A percentile compares a stretch with the other conserved stretches of the same genome.
These are phyloP conservation scores for Diutina mesorugosa DNA, from an alignment of 1,139 yeast genomes.

Conservation along the genomic window DNA sequence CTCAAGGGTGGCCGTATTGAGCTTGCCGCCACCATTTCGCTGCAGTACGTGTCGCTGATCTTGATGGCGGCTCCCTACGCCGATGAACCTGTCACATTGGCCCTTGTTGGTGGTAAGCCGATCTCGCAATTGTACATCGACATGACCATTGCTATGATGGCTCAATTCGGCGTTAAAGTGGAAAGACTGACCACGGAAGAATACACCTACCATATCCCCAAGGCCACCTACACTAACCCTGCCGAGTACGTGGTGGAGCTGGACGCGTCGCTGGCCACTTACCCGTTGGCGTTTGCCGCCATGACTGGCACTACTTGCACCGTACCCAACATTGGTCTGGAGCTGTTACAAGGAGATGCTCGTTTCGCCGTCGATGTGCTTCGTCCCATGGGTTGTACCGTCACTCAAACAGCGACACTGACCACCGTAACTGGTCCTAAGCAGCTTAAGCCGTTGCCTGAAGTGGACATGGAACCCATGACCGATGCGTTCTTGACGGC, in stretches of 20 bases:
- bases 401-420: slow-evolving; percentile 66
- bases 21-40: slow-evolving; percentile 89
- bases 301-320: slow-evolving; percentile 88
- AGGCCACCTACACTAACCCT: slow-evolving; percentile 72
- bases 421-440: slow-evolving; percentile 92
- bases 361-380: slow-evolving; percentile 89
- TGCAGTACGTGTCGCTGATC: slow-evolving; percentile 93
- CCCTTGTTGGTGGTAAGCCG: slow-evolving; percentile 93
- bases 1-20: slow-evolving; percentile 87
- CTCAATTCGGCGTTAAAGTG: slow-evolving; percentile 75
- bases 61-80: slow-evolving; percentile 99
- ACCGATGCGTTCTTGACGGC: slow-evolving; percentile 98
- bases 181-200: slow-evolving; percentile 55
- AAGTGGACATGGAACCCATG: slow-evolving; percentile 98
- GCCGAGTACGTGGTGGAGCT: slow-evolving; percentile 80
- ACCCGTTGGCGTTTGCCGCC: slow-evolving; percentile 98
- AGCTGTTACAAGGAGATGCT: slow-evolving; percentile 95
- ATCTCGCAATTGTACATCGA: slow-evolving; percentile 91
- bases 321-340: slow-evolving; percentile 85
- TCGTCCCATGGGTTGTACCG: slow-evolving; percentile 90
- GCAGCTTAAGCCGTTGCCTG: slow-evolving; percentile 51
- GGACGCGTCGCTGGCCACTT: slow-evolving; percentile 98
- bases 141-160: slow-evolving; percentile 97
- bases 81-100: slow-evolving; percentile 68
- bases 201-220: slow-evolving; percentile 83